phyloP scores from a whole-genome alignment of 495 filamentous ascomycete genomes.

The Trypethelium eluteriae region DNA sequence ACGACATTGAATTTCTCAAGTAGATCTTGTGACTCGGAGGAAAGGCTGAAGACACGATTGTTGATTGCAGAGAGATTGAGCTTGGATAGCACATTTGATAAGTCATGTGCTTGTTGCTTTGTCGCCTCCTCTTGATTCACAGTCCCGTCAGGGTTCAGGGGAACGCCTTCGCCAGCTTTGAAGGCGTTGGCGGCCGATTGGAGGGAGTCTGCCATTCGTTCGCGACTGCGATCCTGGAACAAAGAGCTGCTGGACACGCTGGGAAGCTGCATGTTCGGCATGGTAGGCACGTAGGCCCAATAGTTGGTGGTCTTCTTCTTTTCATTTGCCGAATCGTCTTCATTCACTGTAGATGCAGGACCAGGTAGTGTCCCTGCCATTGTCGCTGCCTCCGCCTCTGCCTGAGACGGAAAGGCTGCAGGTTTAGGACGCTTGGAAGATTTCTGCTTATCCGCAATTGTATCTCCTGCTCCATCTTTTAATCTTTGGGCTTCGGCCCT shows the following conservation, averaged over 20 bases:
- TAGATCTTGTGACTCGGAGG: slow-evolving; percentile 69
- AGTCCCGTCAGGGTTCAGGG: slow-evolving; percentile 27
- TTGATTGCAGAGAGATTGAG: slow-evolving; percentile 71
- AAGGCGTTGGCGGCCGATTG: slow-evolving; percentile 46
- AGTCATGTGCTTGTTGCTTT: slow-evolving; percentile 61
- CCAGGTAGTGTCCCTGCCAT: not conserved
- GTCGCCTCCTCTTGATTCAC: slow-evolving; percentile 39
- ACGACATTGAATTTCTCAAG: slow-evolving; percentile 77
- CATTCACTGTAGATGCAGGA: not conserved
- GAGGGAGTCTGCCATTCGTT: slow-evolving; percentile 38
- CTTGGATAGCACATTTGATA: slow-evolving; percentile 66
- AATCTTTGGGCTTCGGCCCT: slow-evolving; percentile 17
- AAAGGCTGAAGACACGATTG: slow-evolving; percentile 74
- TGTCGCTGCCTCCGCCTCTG: slow-evolving; percentile 26
- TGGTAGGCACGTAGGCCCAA: slow-evolving; percentile 5
- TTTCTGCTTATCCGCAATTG: slow-evolving; percentile 5
- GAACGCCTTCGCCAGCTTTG: slow-evolving; percentile 34
- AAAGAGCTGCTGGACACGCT: slow-evolving; percentile 2
- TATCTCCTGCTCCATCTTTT: not conserved
- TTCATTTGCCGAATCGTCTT: slow-evolving; percentile 13
- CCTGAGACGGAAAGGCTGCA: slow-evolving; percentile 25
- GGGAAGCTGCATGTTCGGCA: slow-evolving; percentile 7
- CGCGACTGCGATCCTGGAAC: slow-evolving; percentile 22
- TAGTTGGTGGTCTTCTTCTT: slow-evolving; percentile 5
- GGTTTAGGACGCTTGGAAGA: not conserved